These are phyloP conservation scores for Pseudognaphalium luteoalbum DNA, from an alignment of 129 eudicot genomes.

Conservation along the genomic window DNA sequence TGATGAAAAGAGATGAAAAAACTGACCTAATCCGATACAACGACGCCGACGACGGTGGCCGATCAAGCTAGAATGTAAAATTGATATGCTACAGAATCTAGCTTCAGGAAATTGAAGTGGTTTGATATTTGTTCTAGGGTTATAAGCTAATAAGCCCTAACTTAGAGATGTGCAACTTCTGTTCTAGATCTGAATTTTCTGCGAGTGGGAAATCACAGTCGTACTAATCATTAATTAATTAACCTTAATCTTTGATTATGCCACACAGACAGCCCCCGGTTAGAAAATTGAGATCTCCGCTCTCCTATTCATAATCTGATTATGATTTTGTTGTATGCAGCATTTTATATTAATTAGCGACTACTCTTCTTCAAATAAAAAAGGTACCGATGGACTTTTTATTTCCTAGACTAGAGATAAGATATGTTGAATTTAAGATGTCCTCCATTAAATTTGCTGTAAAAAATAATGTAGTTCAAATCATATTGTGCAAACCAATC, in stretches of 20 bases:
- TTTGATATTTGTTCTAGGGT: background rate
- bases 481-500: too few species aligned
- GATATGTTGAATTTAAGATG: too few species aligned
- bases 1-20: background rate
- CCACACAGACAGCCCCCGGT: background rate
- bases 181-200: background rate
- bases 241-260: background rate
- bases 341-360: background rate
- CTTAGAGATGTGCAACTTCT: background rate
- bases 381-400: too few species aligned
- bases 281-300: background rate
- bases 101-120: background rate
- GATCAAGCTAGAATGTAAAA: background rate
- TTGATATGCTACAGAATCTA: background rate
- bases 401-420: too few species aligned
- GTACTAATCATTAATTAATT: background rate
- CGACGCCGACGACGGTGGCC: background rate
- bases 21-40: background rate
- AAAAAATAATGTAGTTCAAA: too few species aligned
- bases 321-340: background rate
- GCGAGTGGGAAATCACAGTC: background rate
- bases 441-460: too few species aligned
- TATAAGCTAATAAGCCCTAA: background rate
- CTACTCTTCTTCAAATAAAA: too few species aligned
- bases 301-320: background rate